Base-by-base conservation (phyloP, 768 basidiomycete species). In the Lactarius tabidus region DNA sequence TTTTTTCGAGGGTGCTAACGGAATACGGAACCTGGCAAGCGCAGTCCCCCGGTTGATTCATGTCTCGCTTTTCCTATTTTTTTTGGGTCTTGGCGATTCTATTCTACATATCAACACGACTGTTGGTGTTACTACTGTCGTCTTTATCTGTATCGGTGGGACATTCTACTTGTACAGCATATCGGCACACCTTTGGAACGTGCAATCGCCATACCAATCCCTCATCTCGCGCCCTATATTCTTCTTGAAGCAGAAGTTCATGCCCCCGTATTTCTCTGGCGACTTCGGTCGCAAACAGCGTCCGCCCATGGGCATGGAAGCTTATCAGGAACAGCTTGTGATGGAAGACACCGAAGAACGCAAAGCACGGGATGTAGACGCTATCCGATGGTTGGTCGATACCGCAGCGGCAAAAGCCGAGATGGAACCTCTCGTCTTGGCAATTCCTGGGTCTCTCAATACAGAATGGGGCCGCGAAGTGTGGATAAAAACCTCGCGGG, bases 21-120 rank as follows among this genome's bases (percentile, higher is more conserved):
- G 29, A 5, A 18, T 54, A 4, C 57, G 12, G 6, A 3, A 20
- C 1, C 5, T 59, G 10, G 63, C 57, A 1, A 23, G 33, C 3
- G 6, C 15, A 6, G 39, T 54, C 0, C 39, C 52, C 15, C 15
- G 9, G 18, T 36, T 64, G 14, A 17, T 64, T 8, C 57, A 59
- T 23, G 0, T 54, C 35, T 64, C 63, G 29, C 51, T 64, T 18
- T 6, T 59, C 2, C 51, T 64, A 15, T 59, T 64, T 33, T 54
- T 64, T 14, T 23, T 43, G n/a, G 63, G 63, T 1, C 57, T 64
- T 8, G 2, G 15, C 31, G 52, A 35, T 18, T 2, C 39, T 8
- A 18, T 59, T 5, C 15, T 20, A 15, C 17, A 33, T 4, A 39
- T 31, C 57, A 31, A 64, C 38, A 28, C 1, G 0, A 0, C 15